Evolutionary conservation across 2,329 filamentous ascomycete species (phyloP).

Genomic region (Fusarium transvaalense): DNA sequence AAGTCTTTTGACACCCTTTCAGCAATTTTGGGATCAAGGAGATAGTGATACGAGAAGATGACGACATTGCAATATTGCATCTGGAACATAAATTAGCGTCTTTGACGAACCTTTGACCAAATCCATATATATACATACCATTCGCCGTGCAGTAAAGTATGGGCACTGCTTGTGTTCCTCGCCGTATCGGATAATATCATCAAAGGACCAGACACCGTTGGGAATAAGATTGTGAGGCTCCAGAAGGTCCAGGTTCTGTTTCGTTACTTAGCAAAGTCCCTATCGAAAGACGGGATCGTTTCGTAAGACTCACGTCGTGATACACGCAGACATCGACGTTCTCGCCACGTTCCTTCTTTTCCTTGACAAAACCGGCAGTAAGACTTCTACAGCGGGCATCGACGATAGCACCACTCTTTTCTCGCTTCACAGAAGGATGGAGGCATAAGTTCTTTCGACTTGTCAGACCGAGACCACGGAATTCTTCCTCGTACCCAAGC

Average conservation of each 20-base stretch:
- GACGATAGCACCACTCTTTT: conserved; percentile 94
- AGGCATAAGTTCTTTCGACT: conserved; percentile 98
- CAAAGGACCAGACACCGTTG: conserved; percentile 94
- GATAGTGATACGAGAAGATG: conserved; percentile 99
- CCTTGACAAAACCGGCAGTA: conserved; percentile 96
- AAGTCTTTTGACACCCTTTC: conserved; percentile 95
- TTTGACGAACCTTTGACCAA: not conserved
- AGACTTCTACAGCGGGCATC: conserved; percentile 96
- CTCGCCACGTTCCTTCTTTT: conserved; percentile 96
- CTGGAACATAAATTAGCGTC: conserved; percentile 56
- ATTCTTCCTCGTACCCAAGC: conserved; percentile 92
- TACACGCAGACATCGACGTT: conserved; percentile 95
- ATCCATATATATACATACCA: conserved; percentile 68
- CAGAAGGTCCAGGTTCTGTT: conserved; percentile 87
- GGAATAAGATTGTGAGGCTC: conserved; percentile 96
- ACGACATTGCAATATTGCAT: conserved; percentile 99
- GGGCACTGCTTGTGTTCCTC: conserved; percentile 97
- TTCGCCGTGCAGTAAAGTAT: conserved; percentile 94
- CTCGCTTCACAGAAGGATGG: conserved; percentile 93
- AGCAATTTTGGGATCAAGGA: conserved; percentile 97
- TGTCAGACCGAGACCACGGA: conserved; percentile 89
- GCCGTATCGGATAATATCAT: conserved; percentile 88
- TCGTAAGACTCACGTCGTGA: conserved; percentile 77
- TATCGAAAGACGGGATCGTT: not conserved
- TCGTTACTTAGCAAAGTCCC: conserved; percentile 25